A percentile compares a stretch with the other conserved stretches of the same genome.
Conservation (phyloP, 1,284 basidiomycete species). For the Ustilago sp. region DNA sequence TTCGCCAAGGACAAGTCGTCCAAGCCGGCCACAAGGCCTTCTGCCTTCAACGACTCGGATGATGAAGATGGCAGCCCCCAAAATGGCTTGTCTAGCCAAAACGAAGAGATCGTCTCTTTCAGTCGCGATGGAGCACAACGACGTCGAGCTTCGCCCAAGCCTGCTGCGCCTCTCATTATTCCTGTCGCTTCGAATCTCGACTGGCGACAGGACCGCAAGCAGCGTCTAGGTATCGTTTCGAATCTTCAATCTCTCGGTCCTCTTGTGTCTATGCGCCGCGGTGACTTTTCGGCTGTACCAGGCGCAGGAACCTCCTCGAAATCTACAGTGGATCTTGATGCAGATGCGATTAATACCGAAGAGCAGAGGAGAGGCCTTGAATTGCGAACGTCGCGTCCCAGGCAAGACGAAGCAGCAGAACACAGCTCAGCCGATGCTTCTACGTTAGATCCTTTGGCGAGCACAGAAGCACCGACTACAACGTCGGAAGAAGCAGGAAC, state of each 20-base stretch:
- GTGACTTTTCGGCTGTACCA: constrained; percentile 22
- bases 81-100: constrained; percentile 8
- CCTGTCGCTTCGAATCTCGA: constrained; percentile 50
- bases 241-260: constrained; percentile 45
- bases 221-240: constrained; percentile 49
- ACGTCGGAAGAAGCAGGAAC: constrained; percentile 8
- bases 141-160: constrained; percentile 9
- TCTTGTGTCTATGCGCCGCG: constrained; percentile 38
- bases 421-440: constrained; percentile 2
- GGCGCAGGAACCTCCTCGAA: neutral
- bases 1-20: neutral
- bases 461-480: neutral
- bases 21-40: constrained; percentile 9
- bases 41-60: constrained; percentile 33
- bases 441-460: neutral
- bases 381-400: constrained; percentile 14
- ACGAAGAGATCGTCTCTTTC: constrained; percentile 33
- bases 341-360: constrained; percentile 40
- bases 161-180: constrained; percentile 37
- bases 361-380: constrained; percentile 55
- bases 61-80: constrained; percentile 23
- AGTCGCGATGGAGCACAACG: constrained; percentile 29
- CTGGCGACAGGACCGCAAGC: constrained; percentile 63
- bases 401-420: neutral
- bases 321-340: neutral